These are phyloP conservation scores for Didymella arachidicola DNA, from an alignment of 2,329 filamentous ascomycete species.

Conservation along the genomic window DNA sequence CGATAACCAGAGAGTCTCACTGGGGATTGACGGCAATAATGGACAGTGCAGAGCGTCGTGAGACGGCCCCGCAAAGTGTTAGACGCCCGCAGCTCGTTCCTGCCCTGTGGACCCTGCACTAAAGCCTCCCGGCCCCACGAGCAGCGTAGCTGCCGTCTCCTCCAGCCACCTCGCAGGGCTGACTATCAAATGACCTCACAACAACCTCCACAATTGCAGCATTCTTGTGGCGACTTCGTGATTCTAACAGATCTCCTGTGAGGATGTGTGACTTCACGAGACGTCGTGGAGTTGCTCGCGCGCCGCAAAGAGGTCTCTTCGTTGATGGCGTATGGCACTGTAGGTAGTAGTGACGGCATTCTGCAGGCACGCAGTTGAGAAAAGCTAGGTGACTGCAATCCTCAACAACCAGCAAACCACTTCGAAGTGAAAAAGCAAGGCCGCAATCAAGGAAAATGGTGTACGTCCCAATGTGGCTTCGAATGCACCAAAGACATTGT, in stretches of 20 bases:
- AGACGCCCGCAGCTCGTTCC: constrained; percentile 6
- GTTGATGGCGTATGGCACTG: constrained; percentile 41
- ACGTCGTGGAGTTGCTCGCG: constrained; percentile 16
- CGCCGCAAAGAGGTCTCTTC: constrained; percentile 30
- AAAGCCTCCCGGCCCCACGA: constrained; percentile 4
- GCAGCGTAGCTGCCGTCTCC: neutral
- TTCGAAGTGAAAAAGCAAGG: constrained; percentile 66
- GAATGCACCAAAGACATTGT: no score
- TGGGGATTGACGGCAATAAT: constrained; percentile 4
- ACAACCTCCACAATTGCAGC: neutral
- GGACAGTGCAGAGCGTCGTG: neutral
- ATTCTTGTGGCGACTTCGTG: neutral
- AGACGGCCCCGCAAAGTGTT: constrained; percentile 9
- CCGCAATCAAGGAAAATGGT: constrained; percentile 64
- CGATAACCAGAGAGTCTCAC: neutral
- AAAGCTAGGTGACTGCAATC: constrained; percentile 61
- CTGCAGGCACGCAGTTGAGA: constrained; percentile 19
- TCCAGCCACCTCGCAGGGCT: neutral
- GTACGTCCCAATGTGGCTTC: constrained; percentile 25
- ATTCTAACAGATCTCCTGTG: neutral
- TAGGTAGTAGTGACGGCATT: constrained; percentile 17
- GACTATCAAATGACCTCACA: neutral
- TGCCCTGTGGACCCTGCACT: constrained; percentile 6
- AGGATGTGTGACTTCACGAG: constrained; percentile 32
- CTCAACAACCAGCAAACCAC: constrained; percentile 61